A percentile compares a stretch with the other conserved stretches of the same genome.
Evolutionary conservation across 257 asterid species (phyloP).

Genomic region (Parsonsia alboflavescens): DNA sequence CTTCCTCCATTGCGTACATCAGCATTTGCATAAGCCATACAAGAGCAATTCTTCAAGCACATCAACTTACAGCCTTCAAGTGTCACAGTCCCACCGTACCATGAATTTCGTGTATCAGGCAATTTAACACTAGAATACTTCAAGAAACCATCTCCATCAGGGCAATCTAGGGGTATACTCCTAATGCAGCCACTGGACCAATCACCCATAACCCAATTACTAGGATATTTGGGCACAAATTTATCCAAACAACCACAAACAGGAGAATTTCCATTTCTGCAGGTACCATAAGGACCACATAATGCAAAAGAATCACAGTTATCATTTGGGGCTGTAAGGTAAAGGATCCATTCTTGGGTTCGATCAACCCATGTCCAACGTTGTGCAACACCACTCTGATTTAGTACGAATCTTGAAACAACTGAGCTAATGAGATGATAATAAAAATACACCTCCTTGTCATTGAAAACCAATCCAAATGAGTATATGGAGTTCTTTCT

Average conservation of each 20-base stretch:
- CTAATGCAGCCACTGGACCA: constrained; percentile 31
- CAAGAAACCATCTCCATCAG: constrained; percentile 20
- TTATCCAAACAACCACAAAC: constrained; percentile 26
- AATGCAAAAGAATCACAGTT: constrained; percentile 28
- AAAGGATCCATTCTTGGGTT: constrained; percentile 18
- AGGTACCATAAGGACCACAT: constrained; percentile 30
- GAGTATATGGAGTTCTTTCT: not conserved
- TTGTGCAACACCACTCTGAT: constrained; percentile 2
- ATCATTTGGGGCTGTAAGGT: constrained; percentile 18
- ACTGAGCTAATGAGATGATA: constrained; percentile 14
- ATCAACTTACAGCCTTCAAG: constrained; percentile 20
- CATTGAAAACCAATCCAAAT: not conserved
- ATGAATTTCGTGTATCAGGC: constrained; percentile 27
- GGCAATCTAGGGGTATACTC: constrained; percentile 24
- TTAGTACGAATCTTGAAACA: constrained; percentile 14
- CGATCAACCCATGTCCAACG: constrained; percentile 18
- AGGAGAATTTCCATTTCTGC: constrained; percentile 23
- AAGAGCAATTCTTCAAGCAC: constrained; percentile 34
- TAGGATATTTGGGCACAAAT: constrained; percentile 17
- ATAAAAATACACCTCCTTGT: not conserved
- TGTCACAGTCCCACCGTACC: constrained; percentile 15
- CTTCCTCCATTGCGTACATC: constrained; percentile 23
- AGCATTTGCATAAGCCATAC: constrained; percentile 27
- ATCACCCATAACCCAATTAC: constrained; percentile 21
- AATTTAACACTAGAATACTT: constrained; percentile 22